phyloP scores from a whole-genome alignment of 441 rosid genomes.

The Gossypium trilobum region DNA sequence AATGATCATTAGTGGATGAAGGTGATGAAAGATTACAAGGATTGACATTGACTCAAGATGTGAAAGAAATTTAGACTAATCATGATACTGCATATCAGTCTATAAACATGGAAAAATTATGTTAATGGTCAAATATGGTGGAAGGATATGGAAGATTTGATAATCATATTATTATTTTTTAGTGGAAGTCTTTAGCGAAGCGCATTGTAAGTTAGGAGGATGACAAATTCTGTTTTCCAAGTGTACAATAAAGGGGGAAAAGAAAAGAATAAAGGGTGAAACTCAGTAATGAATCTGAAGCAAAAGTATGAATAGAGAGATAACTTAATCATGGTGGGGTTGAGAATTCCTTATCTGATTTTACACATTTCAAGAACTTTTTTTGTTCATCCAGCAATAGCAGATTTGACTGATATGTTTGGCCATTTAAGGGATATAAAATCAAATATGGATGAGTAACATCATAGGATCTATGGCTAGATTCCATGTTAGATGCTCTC shows the following conservation, averaged over 20 bases:
- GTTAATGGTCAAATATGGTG: background rate
- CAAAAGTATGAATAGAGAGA: background rate
- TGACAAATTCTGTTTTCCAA: conserved; percentile 15
- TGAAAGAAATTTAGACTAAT: conserved; percentile 1
- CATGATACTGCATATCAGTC: background rate
- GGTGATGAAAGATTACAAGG: background rate
- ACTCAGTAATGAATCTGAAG: conserved; percentile 2
- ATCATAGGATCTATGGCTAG: background rate
- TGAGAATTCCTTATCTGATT: background rate
- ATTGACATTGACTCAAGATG: conserved; percentile 6
- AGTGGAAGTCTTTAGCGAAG: conserved; percentile 8
- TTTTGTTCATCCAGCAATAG: conserved; percentile 1
- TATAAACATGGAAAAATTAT: background rate
- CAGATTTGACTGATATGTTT: conserved; percentile 8
- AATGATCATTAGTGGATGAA: conserved; percentile 2
- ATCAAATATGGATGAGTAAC: background rate
- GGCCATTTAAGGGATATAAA: background rate
- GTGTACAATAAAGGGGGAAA: background rate
- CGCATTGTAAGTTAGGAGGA: conserved; percentile 3
- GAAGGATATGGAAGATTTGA: conserved; percentile 8
- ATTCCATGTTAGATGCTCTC: conserved; percentile 8
- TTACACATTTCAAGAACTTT: conserved; percentile 12
- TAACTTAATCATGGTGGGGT: conserved; percentile 7
- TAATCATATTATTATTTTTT: background rate
- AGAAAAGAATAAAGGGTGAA: background rate